Evolutionary conservation across 2,329 filamentous ascomycete genomes (phyloP).

Genomic region (Alternaria incomplexa): DNA sequence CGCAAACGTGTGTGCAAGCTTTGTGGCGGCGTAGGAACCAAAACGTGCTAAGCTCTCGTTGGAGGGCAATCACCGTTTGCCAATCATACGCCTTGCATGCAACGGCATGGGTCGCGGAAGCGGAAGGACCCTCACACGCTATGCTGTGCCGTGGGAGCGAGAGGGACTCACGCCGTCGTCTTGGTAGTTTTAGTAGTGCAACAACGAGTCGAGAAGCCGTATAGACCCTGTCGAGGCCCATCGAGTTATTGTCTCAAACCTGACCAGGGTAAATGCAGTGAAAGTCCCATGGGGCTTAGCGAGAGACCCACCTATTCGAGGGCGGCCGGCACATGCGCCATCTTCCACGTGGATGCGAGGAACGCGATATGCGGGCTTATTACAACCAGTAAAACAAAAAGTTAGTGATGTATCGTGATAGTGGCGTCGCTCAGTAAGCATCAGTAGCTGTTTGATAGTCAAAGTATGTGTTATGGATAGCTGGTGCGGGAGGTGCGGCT

Average conservation of each 20-base stretch:
- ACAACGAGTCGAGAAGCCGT: neutral
- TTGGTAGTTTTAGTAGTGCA: conserved; percentile 1
- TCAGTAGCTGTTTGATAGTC: neutral
- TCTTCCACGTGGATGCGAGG: neutral
- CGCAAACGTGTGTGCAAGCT: neutral
- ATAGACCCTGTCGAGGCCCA: neutral
- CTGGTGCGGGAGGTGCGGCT: conserved; percentile 9
- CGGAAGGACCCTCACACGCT: neutral
- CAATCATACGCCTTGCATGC: neutral
- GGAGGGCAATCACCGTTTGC: neutral
- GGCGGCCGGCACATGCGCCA: neutral
- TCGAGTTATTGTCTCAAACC: conserved; percentile 1
- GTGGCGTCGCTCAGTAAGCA: neutral
- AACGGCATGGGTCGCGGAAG: conserved; percentile 6
- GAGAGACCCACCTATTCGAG: neutral
- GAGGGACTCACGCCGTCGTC: neutral
- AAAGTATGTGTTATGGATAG: neutral
- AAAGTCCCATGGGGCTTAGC: neutral
- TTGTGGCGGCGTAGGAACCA: neutral
- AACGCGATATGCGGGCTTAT: neutral
- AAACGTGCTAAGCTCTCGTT: neutral
- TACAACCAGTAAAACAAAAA: neutral
- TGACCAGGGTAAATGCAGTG: conserved; percentile 8
- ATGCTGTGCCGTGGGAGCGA: neutral
- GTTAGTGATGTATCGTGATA: neutral